Conservation (phyloP, 345 rosid genomes). For the Melaleuca alternifolia region DNA sequence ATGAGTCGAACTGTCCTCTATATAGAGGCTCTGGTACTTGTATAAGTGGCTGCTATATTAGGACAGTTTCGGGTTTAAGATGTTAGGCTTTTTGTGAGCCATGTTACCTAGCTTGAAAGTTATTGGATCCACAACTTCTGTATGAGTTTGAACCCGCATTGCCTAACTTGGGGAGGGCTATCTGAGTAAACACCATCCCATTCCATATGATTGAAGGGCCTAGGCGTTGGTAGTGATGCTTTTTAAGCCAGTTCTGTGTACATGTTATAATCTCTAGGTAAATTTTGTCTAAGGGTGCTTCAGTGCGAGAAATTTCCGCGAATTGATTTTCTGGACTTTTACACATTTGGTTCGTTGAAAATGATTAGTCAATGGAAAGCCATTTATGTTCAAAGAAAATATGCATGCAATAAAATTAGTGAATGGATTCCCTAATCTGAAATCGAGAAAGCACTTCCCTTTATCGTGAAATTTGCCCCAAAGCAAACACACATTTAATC, state of each 20-base stretch:
- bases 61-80: background rate
- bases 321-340: background rate
- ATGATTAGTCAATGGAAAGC: background rate
- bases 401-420: background rate
- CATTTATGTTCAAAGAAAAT: background rate
- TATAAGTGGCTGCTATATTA: background rate
- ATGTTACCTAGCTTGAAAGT: background rate
- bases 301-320: background rate
- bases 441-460: background rate
- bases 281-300: background rate
- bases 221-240: background rate
- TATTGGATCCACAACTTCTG: background rate
- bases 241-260: background rate
- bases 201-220: background rate
- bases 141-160: background rate
- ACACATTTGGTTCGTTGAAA: background rate
- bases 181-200: background rate
- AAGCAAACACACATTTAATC: background rate
- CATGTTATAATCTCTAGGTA: background rate
- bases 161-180: background rate
- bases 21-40: background rate
- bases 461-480: background rate
- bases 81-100: background rate
- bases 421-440: background rate
- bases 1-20: background rate